A percentile compares a stretch with the other conserved stretches of the same genome.
These are phyloP conservation scores for Fusarium torulosum DNA, from an alignment of 2,329 filamentous ascomycete species.

Conservation along the genomic window DNA sequence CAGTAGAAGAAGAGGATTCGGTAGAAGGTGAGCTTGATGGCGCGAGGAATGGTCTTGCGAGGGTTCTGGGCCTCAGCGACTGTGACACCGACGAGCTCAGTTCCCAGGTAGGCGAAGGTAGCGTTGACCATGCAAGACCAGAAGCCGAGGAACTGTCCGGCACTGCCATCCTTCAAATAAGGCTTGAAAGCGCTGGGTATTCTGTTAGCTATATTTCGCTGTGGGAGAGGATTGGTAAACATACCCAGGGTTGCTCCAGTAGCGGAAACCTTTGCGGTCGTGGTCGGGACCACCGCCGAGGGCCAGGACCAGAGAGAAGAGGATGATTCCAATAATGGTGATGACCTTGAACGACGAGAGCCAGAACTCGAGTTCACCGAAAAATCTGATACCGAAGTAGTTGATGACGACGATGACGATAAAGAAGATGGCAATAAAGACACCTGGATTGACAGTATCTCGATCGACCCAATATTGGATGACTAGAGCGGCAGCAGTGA, in stretches of 20 bases:
- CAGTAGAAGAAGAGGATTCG: conserved; percentile 86
- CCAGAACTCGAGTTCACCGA: conserved; percentile 75
- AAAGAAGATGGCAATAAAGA: conserved; percentile 81
- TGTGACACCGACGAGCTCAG: conserved; percentile 82
- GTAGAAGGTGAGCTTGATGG: conserved; percentile 84
- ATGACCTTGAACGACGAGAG: conserved; percentile 76
- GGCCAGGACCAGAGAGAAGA: conserved; percentile 73
- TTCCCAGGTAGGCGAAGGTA: conserved; percentile 83
- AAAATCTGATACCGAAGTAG: conserved; percentile 76
- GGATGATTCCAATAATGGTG: conserved; percentile 74
- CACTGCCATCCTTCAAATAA: conserved; percentile 45
- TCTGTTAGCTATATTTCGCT: not conserved
- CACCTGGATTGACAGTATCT: conserved; percentile 78
- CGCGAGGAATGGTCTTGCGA: conserved; percentile 79
- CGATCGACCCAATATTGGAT: conserved; percentile 81
- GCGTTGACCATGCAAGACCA: conserved; percentile 81
- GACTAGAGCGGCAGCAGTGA: conserved; percentile 83
- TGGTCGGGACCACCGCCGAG: conserved; percentile 74
- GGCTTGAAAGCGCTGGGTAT: conserved; percentile 54
- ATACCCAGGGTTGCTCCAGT: conserved; percentile 70
- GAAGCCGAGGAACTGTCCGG: conserved; percentile 70
- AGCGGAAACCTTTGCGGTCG: conserved; percentile 73
- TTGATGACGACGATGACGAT: conserved; percentile 74
- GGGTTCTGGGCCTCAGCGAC: conserved; percentile 85
- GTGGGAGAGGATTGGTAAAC: not conserved